Conservation (phyloP, 1,284 basidiomycete genomes). For the Melanopsichium pennsylvanicum region DNA sequence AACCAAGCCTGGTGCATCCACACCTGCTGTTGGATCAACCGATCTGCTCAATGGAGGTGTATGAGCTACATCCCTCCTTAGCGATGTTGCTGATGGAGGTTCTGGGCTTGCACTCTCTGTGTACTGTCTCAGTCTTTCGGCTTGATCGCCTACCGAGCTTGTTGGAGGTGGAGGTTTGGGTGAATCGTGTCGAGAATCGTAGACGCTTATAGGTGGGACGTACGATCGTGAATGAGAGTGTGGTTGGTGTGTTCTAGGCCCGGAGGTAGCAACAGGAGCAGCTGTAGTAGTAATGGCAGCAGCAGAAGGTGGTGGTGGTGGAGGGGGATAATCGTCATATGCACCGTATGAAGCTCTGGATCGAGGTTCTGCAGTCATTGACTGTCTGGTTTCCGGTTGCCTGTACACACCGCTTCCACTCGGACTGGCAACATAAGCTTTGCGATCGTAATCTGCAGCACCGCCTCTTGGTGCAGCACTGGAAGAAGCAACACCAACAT, state of each 20-base stretch:
- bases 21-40: conserved; percentile 4
- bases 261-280: neutral
- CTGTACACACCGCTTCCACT: conserved; percentile 4
- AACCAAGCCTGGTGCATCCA: neutral
- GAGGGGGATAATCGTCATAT: conserved; percentile 35
- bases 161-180: conserved; percentile 20
- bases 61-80: conserved; percentile 1
- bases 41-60: conserved; percentile 1
- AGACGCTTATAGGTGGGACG: conserved; percentile 8
- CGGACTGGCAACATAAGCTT: neutral
- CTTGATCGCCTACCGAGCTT: conserved; percentile 22
- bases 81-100: conserved; percentile 3
- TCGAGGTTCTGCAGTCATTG: neutral
- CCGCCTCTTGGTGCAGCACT: neutral
- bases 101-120: conserved; percentile 39
- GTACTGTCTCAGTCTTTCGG: conserved; percentile 41
- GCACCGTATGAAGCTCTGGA: conserved; percentile 12
- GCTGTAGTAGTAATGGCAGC: too few species aligned
- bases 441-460: neutral
- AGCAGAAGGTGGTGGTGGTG: conserved; percentile 10
- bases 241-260: too few species aligned
- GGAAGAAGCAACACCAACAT: neutral
- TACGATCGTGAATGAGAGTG: conserved; percentile 10
- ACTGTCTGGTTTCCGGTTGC: neutral
- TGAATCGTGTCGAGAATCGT: conserved; percentile 29